These are phyloP conservation scores for Calonectria pseudoturangicola DNA, from an alignment of 2,329 filamentous ascomycete species.

Conservation along the genomic window DNA sequence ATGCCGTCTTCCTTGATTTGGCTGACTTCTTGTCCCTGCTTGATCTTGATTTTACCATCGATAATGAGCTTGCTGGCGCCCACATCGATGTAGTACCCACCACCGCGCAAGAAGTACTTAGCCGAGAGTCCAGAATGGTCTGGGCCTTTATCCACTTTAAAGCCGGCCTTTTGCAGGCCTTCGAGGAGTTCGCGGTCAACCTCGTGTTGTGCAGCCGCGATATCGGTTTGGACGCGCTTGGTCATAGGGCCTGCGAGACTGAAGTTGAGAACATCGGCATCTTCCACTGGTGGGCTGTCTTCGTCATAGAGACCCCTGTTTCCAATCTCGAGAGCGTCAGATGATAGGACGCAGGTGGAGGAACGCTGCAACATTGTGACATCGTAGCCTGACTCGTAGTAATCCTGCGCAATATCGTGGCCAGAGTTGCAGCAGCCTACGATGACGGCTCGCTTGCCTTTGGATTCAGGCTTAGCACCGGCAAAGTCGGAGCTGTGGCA, in stretches of 20 bases:
- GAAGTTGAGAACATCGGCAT: conserved; percentile 15
- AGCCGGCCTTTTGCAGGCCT: conserved; percentile 10
- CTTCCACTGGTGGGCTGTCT: background rate
- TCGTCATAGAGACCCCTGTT: conserved; percentile 12
- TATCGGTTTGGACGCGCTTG: conserved; percentile 5
- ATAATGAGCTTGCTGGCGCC: conserved; percentile 1
- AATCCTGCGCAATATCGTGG: conserved; percentile 10
- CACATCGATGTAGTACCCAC: conserved; percentile 12
- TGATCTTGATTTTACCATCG: conserved; percentile 20
- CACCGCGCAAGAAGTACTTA: conserved; percentile 16
- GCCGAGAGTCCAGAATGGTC: conserved; percentile 3
- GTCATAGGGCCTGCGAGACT: conserved; percentile 6
- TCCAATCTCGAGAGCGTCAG: background rate
- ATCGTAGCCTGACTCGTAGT: conserved; percentile 19
- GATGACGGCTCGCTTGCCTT: conserved; percentile 15
- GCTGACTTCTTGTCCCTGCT: conserved; percentile 19
- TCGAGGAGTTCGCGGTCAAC: conserved; percentile 5
- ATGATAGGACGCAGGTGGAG: conserved; percentile 5
- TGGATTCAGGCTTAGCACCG: conserved; percentile 5
- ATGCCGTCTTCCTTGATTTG: conserved; percentile 9
- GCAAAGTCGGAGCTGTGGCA: conserved; percentile 16
- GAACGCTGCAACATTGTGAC: conserved; percentile 17
- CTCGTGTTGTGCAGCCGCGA: background rate
- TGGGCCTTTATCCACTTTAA: conserved; percentile 9
- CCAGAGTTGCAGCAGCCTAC: conserved; percentile 13